phyloP scores from a whole-genome alignment of 192 early-diverging fungal species.

The Endogone sp. region DNA sequence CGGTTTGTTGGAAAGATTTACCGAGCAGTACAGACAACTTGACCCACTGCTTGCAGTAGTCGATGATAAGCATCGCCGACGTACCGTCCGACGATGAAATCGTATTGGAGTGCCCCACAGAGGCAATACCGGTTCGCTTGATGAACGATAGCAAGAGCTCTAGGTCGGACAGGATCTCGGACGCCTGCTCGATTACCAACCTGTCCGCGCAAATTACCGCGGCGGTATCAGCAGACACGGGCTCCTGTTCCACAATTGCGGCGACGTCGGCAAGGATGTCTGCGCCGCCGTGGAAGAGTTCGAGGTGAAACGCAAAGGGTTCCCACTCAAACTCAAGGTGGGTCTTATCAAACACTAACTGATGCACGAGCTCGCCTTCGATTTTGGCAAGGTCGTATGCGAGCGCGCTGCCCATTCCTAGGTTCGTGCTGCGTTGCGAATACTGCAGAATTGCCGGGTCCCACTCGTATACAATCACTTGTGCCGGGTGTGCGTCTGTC shows the following conservation, averaged over 20 bases:
- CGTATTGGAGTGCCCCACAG: not conserved
- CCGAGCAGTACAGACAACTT: conserved; percentile 8
- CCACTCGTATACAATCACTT: conserved; percentile 16
- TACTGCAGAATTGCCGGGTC: conserved; percentile 10
- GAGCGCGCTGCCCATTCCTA: conserved; percentile 9
- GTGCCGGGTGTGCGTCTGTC: not conserved
- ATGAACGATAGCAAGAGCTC: conserved; percentile 16
- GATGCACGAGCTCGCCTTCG: conserved; percentile 3
- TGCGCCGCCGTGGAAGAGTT: conserved; percentile 6
- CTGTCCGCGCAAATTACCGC: not conserved
- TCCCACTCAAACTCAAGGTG: conserved; percentile 6
- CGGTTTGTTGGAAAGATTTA: not conserved
- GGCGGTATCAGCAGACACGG: conserved; percentile 5
- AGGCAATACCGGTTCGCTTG: conserved; percentile 5
- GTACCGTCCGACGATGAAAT: not conserved
- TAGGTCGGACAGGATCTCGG: conserved; percentile 13
- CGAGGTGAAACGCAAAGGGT: conserved; percentile 12
- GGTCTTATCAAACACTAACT: conserved; percentile 3
- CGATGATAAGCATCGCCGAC: not conserved
- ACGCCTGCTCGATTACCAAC: conserved; percentile 2
- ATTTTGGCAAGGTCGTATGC: conserved; percentile 16
- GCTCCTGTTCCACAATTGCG: conserved; percentile 6
- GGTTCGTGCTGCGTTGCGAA: conserved; percentile 6
- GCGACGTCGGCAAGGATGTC: conserved; percentile 12
- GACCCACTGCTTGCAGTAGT: conserved; percentile 16